Percentiles rank a stretch among this genome's conserved stretches.
These are phyloP conservation scores for Candida parachauliodes DNA, from an alignment of 805 yeast species.

Conservation along the genomic window DNA sequence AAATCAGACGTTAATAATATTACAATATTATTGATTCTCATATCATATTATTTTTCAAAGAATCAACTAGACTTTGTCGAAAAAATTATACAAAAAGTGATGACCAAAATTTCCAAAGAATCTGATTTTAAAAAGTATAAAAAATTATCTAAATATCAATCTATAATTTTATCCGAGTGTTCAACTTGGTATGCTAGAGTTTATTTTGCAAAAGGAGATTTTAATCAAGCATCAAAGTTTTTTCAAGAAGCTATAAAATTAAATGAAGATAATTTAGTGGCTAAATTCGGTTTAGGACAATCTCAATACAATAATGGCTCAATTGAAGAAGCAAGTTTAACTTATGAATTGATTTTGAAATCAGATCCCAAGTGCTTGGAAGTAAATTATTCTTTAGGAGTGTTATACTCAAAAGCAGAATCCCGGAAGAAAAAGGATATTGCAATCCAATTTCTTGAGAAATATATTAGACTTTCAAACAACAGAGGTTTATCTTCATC, in stretches of 20 bases:
- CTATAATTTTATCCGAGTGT: conserved; percentile 32
- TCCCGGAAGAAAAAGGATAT: conserved; percentile 40
- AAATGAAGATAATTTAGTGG: conserved; percentile 61
- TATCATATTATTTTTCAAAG: conserved; percentile 69
- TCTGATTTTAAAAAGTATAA: conserved; percentile 13
- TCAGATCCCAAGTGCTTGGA: conserved; percentile 68
- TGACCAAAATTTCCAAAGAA: conserved; percentile 22
- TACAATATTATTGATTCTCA: conserved; percentile 61
- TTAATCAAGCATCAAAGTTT: conserved; percentile 62
- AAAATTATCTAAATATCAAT: conserved; percentile 24
- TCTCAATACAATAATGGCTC: conserved; percentile 73
- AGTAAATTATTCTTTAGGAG: conserved; percentile 71
- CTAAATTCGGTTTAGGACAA: conserved; percentile 83
- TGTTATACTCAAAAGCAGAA: conserved; percentile 53
- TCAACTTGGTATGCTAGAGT: conserved; percentile 85
- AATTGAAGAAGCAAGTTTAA: conserved; percentile 77
- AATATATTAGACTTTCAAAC: conserved; percentile 60
- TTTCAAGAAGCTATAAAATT: conserved; percentile 70
- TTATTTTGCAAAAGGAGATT: conserved; percentile 56
- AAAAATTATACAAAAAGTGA: conserved; percentile 50
- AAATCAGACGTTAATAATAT: conserved; percentile 47
- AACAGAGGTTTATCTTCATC: conserved; percentile 37
- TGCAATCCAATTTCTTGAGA: conserved; percentile 65
- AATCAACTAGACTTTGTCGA: conserved; percentile 56
- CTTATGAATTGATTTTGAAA: conserved; percentile 73